Conservation (phyloP, 176 grass and related monocot species). For the Calamus simplicifolius region DNA sequence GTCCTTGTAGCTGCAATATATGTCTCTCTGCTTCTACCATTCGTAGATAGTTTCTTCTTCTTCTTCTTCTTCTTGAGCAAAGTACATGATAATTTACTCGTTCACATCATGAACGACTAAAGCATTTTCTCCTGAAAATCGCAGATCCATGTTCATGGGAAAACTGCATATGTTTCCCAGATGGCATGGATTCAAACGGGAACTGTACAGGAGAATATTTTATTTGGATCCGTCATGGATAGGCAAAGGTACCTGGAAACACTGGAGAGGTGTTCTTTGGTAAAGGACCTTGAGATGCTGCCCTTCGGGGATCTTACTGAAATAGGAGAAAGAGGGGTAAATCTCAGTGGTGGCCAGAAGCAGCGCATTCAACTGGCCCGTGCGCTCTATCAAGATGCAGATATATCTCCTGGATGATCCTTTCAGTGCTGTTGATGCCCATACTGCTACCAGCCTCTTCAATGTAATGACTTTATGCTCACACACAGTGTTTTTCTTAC, state of each 20-base stretch:
- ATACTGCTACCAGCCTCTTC: slow-evolving; percentile 76
- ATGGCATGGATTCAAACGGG: slow-evolving; percentile 95
- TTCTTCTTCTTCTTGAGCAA: neutral
- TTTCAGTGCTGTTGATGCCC: slow-evolving; percentile 92
- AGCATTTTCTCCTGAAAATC: slow-evolving; percentile 12
- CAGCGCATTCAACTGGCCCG: slow-evolving; percentile 88
- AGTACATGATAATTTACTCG: too few relatives aligned
- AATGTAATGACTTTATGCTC: slow-evolving; percentile 37
- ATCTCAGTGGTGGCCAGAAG: slow-evolving; percentile 95
- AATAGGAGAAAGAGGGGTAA: slow-evolving; percentile 88
- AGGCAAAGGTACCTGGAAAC: slow-evolving; percentile 63
- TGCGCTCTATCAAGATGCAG: slow-evolving; percentile 79
- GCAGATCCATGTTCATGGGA: slow-evolving; percentile 76
- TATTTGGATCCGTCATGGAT: slow-evolving; percentile 69
- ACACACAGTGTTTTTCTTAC: neutral
- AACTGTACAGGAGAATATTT: slow-evolving; percentile 77
- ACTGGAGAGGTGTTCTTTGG: slow-evolving; percentile 58
- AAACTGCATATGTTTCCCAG: slow-evolving; percentile 81
- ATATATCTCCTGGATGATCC: slow-evolving; percentile 93
- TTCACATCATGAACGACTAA: too few relatives aligned
- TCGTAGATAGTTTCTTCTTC: neutral
- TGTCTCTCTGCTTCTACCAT: too few relatives aligned
- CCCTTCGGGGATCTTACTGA: slow-evolving; percentile 66
- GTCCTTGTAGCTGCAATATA: too few relatives aligned
- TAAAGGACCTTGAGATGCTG: slow-evolving; percentile 77